A percentile compares a stretch with the other conserved stretches of the same genome.
Evolutionary conservation across 2,329 filamentous ascomycete species (phyloP).

Genomic region (Colletotrichum spaethianum): DNA sequence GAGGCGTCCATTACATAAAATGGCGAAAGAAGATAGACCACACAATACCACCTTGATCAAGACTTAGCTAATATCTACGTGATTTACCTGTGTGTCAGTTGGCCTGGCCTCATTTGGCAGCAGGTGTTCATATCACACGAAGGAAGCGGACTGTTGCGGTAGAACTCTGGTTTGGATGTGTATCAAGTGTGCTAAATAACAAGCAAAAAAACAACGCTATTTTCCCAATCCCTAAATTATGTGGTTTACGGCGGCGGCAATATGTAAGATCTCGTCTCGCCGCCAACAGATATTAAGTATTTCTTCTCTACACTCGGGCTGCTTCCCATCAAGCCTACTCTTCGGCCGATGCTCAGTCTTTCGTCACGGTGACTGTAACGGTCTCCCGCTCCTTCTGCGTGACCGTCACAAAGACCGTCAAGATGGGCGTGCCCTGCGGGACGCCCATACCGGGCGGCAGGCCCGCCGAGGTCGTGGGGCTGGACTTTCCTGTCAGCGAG

Average conservation of each 20-base stretch:
- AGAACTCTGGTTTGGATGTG: background rate
- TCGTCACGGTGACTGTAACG: conserved; percentile 43
- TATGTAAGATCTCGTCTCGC: background rate
- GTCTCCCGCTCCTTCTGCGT: conserved; percentile 47
- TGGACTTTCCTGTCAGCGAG: background rate
- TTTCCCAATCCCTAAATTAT: conserved; percentile 13
- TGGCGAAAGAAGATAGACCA: background rate
- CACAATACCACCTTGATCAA: background rate
- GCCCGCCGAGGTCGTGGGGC: background rate
- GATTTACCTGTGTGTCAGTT: background rate
- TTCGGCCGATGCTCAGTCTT: background rate
- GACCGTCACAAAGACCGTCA: conserved; percentile 54
- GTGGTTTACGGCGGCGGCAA: background rate
- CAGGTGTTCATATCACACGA: too few species aligned
- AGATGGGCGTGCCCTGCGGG: conserved; percentile 23
- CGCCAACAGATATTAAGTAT: background rate
- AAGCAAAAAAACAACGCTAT: conserved; percentile 14
- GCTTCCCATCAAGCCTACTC: too few species aligned
- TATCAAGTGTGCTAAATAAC: background rate
- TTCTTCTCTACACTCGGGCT: background rate
- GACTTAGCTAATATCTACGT: background rate
- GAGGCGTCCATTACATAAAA: background rate
- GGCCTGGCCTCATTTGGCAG: background rate
- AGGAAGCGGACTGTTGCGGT: too few species aligned
- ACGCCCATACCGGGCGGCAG: background rate